Percentiles rank a stretch among this genome's conserved stretches.
Evolutionary conservation across 805 yeast genomes (phyloP).

Genomic region (Candida dajiaensis): DNA sequence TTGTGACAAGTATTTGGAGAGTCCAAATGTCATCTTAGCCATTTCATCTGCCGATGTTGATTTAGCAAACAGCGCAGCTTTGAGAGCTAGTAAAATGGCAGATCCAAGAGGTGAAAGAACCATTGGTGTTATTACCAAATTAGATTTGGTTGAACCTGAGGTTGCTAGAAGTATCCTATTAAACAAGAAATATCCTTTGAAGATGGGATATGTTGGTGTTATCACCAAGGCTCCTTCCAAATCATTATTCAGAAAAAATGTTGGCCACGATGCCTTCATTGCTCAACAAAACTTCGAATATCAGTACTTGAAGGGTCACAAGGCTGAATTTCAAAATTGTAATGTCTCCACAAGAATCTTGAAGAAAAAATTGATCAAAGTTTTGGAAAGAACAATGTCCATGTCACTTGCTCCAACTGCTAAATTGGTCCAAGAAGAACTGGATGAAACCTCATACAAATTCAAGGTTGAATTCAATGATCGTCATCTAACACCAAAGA

Average conservation of each 20-base stretch:
- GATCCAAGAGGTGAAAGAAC: constrained; percentile 96
- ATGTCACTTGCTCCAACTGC: constrained; percentile 83
- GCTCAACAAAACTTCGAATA: constrained; percentile 66
- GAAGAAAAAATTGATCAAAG: constrained; percentile 76
- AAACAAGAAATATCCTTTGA: constrained; percentile 81
- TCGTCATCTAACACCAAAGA: constrained; percentile 87
- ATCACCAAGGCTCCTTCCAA: constrained; percentile 69
- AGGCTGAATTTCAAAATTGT: constrained; percentile 53
- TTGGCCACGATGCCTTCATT: constrained; percentile 57
- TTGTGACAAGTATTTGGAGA: constrained; percentile 80
- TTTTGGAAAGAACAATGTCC: constrained; percentile 89
- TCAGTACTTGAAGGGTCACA: constrained; percentile 58
- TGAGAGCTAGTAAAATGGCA: constrained; percentile 79
- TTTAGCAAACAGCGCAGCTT: constrained; percentile 91
- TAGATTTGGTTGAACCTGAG: constrained; percentile 81
- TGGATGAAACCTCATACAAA: constrained; percentile 87
- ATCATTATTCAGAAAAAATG: constrained; percentile 44
- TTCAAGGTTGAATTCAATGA: constrained; percentile 97
- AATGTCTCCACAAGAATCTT: constrained; percentile 70
- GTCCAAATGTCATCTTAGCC: constrained; percentile 92
- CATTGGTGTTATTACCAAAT: constrained; percentile 90
- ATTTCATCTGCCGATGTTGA: constrained; percentile 98
- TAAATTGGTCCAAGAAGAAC: constrained; percentile 75
- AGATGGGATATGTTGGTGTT: constrained; percentile 99
- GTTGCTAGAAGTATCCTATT: constrained; percentile 61